Evolutionary conservation across 108 stramenopile genomes (phyloP).

Genomic region (Fragilaria crotonensis): DNA sequence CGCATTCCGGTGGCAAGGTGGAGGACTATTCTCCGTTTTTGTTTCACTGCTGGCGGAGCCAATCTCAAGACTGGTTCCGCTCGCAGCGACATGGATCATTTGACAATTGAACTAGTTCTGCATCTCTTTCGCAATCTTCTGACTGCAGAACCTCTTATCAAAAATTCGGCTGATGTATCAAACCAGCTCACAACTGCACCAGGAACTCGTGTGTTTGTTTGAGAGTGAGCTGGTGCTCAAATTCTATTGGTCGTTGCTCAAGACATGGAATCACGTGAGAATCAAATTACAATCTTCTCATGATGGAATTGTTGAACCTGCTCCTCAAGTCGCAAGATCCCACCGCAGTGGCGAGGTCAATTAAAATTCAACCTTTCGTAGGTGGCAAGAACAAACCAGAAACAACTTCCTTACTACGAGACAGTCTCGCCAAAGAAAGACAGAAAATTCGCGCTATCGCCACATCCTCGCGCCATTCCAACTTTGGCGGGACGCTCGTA

Average conservation of each 20-base stretch:
- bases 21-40: constrained; percentile 68
- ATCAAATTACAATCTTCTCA: constrained; percentile 71
- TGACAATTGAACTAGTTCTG: constrained; percentile 80
- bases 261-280: constrained; percentile 71
- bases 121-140: constrained; percentile 82
- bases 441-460: constrained; percentile 14
- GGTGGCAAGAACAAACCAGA: too few species aligned
- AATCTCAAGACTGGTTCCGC: constrained; percentile 42
- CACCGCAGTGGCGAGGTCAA: constrained; percentile 22
- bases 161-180: constrained; percentile 35
- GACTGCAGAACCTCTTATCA: constrained; percentile 36
- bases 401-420: too few species aligned
- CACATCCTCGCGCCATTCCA: constrained; percentile 59
- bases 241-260: constrained; percentile 68
- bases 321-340: constrained; percentile 60
- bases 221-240: constrained; percentile 76
- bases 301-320: constrained; percentile 81
- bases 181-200: constrained; percentile 39
- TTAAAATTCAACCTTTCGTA: too few species aligned
- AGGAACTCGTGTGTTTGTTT: constrained; percentile 61
- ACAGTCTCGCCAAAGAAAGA: constrained; percentile 34
- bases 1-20: constrained; percentile 21
- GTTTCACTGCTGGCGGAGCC: constrained; percentile 78
- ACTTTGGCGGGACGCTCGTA: constrained; percentile 79
- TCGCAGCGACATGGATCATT: constrained; percentile 69